Evolutionary conservation across 495 filamentous ascomycete genomes (phyloP), one percentile per base, ranked within the genome.

Genomic region (Penicillium steckii): DNA sequence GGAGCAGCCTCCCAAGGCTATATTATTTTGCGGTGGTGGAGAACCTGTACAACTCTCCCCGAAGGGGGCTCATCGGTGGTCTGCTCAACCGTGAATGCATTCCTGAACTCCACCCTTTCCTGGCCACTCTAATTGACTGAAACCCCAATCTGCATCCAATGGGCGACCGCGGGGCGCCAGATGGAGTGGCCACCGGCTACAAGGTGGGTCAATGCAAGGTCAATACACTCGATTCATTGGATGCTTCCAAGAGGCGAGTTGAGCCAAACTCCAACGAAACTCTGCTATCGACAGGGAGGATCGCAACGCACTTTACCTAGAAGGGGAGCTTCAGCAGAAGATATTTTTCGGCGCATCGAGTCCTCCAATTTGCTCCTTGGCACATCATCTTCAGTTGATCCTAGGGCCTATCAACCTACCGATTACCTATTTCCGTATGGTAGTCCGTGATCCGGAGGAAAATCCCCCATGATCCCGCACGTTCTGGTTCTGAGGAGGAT

Each of bases 321-420:
- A 68, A 57, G 53, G 69, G 69, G 69, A 72, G 67, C 63, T 72
- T 64, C 48, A 72, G 45, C 67, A 72, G 69, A 72, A 57, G 52
- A 51, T 46, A 48, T 56, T 58, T 65, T 59, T 30, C 35, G 19
- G n/a, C 45, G 3, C 44, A 15, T 3, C 35, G 18, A 15, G 15
- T 15, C 35, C 15, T 8, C n/a, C 35, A 15, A 0, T 24, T 24
- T 26, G 51, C 23, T 43, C 46, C 47, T 43, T 41, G 35, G 27
- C 41, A 41, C 38, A 41, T 41, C 21, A 15, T 41, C 33, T 37
- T 37, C 33, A 32, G 29, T 4, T 32, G 10, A 32, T 32, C 9
- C 29, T 4, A 12, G 29, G 29, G 10, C 29, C 29, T 32, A 32
- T 32, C n/a, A 37, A 37, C n/a, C 10, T 37, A 37, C 33, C 8